Evolutionary conservation across 2,329 filamentous ascomycete genomes (phyloP).

Genomic region (Ascochyta lentis): DNA sequence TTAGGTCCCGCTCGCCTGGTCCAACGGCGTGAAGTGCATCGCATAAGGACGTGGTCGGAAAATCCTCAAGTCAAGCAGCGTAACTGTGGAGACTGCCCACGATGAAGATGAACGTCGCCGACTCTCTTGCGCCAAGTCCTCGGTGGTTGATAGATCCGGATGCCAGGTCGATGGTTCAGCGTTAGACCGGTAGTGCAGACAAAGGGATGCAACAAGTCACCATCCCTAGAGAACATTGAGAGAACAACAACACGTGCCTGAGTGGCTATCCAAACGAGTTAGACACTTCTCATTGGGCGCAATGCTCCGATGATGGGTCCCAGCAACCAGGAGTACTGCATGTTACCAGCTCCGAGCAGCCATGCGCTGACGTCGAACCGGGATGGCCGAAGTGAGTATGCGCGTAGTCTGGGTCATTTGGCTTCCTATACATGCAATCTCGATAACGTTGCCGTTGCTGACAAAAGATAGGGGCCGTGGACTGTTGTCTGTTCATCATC

Average conservation of each 20-base stretch:
- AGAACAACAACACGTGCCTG: slow-evolving; percentile 5
- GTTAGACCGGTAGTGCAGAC: slow-evolving; percentile 5
- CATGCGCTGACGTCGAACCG: slow-evolving; percentile 9
- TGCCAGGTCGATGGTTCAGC: background rate
- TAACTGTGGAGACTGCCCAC: background rate
- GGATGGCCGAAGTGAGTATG: background rate
- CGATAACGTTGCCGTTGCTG: background rate
- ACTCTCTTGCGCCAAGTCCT: slow-evolving; percentile 6
- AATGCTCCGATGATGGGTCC: background rate
- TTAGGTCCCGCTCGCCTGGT: background rate
- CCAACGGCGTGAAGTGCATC: background rate
- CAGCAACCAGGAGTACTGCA: slow-evolving; percentile 5
- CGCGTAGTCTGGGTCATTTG: too few relatives aligned
- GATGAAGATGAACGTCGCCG: slow-evolving; percentile 6
- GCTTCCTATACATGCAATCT: too few relatives aligned
- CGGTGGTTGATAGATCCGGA: slow-evolving; percentile 6
- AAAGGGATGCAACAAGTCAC: background rate
- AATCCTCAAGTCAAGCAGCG: background rate
- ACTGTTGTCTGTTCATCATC: background rate
- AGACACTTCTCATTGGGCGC: slow-evolving; percentile 1
- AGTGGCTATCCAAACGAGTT: background rate
- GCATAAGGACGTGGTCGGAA: background rate
- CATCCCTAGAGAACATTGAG: background rate
- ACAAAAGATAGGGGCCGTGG: background rate
- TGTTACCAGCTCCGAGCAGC: background rate